A percentile compares a stretch with the other conserved stretches of the same genome.
These are phyloP conservation scores for Leptomonas pyrrhocoris DNA, from an alignment of 208 protist species.

Conservation along the genomic window DNA sequence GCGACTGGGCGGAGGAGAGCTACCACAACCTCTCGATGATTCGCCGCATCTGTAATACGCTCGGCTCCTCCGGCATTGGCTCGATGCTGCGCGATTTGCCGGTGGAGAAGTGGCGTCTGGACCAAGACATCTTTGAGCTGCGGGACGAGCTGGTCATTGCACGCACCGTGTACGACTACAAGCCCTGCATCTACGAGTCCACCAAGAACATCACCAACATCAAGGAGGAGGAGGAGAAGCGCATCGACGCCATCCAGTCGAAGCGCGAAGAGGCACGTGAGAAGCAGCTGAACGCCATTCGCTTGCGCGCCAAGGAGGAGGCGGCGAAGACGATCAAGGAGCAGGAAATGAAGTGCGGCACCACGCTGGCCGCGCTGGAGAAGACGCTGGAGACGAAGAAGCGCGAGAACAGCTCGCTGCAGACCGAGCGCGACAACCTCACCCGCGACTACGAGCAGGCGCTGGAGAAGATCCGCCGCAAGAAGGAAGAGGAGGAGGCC, in stretches of 20 bases:
- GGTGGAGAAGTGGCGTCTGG: conserved; percentile 91
- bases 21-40: conserved; percentile 88
- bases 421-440: conserved; percentile 75
- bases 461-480: conserved; percentile 87
- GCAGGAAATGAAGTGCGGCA: conserved; percentile 78
- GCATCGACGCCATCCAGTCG: conserved; percentile 73
- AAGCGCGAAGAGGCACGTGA: conserved; percentile 82
- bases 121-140: conserved; percentile 89
- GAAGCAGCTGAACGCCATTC: conserved; percentile 70
- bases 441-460: conserved; percentile 86
- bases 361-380: conserved; percentile 78
- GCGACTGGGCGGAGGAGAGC: conserved; percentile 85
- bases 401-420: conserved; percentile 74
- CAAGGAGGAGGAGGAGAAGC: conserved; percentile 87
- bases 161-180: conserved; percentile 89
- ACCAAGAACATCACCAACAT: conserved; percentile 86
- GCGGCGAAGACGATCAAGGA: conserved; percentile 74
- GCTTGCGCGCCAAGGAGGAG: conserved; percentile 75
- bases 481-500: conserved; percentile 88
- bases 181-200: conserved; percentile 87
- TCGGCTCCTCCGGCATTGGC: conserved; percentile 82
- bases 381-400: conserved; percentile 81
- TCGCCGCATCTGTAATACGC: conserved; percentile 79
- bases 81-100: conserved; percentile 86
- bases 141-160: conserved; percentile 88